Base-by-base conservation (phyloP, 495 filamentous ascomycete species). In the Penicillium maclennaniae region DNA sequence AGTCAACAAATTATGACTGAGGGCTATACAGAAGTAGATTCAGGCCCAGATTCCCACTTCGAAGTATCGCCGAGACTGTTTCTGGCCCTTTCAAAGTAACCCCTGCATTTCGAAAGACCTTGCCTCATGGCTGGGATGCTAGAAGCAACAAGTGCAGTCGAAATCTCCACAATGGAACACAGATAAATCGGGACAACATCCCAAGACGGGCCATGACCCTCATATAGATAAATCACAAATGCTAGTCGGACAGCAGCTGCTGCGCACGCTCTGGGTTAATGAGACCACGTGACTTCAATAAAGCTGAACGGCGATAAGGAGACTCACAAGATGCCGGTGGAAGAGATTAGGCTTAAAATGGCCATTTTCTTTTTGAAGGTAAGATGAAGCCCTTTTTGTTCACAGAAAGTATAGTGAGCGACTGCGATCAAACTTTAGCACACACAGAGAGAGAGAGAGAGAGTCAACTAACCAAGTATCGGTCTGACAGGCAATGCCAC, bases 221-320 rank as follows among this genome's bases (percentile, higher is more conserved):
- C 37, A 36, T 51, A 51, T 7, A 51, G 39, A 36, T 43, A 26
- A 9, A 51, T 14, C 7, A 51, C 49, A 23, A 15, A 51, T 15
- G 26, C 39, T 9, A 51, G 39, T n/a, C 49, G 25, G 6, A 44
- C 39, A 15, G 49, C 49, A 25, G 49, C 49, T 3, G 49, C 49
- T 20, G 31, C 39, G 37, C 25, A 27, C 14, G 40, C 34, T 1
- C 10, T 19, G 6, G 6, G 15, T 43, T 42, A 31, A 7, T 31
- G 27, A 31, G 27, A 1, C 6, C 27, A 31, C 1, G 27, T 31
- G 7, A 7, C 1, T 31, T 31, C 6, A 31, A 7, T 6, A 3
- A 7, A 1, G 10, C 9, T 31, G 7, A 1, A 12, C 9, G 27
- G 9, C 4, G 27, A 31, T 7, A 12, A 12, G 9, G 27, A 12